Evolutionary conservation across 2,329 filamentous ascomycete genomes (phyloP), one percentile per base, ranked within the genome.

Genomic region (Alternaria metachromatica): DNA sequence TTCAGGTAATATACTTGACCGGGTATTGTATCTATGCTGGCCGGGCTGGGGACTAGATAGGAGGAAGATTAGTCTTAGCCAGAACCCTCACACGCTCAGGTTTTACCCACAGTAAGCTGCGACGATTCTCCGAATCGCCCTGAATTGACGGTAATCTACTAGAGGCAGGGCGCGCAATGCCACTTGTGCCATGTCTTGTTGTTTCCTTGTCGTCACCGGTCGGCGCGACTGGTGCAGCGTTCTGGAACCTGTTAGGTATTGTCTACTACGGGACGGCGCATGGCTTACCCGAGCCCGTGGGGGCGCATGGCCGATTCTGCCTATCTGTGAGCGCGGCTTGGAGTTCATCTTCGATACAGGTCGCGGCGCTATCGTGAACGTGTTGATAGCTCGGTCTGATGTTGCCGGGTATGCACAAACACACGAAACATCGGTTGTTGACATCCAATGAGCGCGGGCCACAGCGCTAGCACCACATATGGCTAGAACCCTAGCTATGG

Each of bases 1-100:
- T 13, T 66, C 58, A 18, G 57, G 41, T 20, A 58, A 25, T 44
- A 56, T 65, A 56, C 57, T 57, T 48, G 60, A 58, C 9, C 65
- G 64, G 26, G 70, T 66, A 44, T 54, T 61, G 21, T 65, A 59
- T 49, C 58, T 76, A n/a, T 70, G 55, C 21, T 74, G 70, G n/a
- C 76, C 76, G 37, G 70, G 73, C 54, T 79, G 78, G 15, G 76
- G 77, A 41, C 55, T 63, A 25, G 10, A 26, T 41, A 21, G 13
- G 15, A 30, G 9, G 4, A 55, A 9, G 9, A 33, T 59, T 50
- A 59, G 55, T 55, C 33, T 45, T 25, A 45, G 43, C 21, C 43
- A 21, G 50, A 11, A 26, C 18, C 10, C n/a, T 33, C 28, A 33
- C 23, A 9, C 20, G 33, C 33, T 21, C 5, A 25, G 41, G 28